Conservation (phyloP, 306 rosid species). For the Biancaea sappan region DNA sequence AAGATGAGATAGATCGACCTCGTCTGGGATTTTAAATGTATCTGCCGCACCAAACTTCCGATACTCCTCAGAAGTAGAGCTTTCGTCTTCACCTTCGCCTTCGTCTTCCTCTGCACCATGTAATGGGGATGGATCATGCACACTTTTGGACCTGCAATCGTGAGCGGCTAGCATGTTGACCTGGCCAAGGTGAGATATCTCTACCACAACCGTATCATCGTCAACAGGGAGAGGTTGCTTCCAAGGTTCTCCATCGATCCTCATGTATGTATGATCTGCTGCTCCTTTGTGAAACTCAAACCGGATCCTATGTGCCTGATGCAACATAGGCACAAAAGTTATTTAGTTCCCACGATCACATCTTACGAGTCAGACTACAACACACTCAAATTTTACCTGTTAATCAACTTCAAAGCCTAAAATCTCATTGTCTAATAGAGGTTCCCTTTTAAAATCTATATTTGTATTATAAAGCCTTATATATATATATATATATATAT, state of each 20-base stretch:
- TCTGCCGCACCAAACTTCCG: conserved; percentile 96
- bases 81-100: conserved; percentile 61
- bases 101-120: conserved; percentile 52
- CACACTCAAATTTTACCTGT: background rate
- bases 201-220: conserved; percentile 77
- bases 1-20: conserved; percentile 63
- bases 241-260: conserved; percentile 98
- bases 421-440: background rate
- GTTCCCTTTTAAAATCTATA: background rate
- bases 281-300: conserved; percentile 80
- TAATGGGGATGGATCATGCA: conserved; percentile 50
- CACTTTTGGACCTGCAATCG: conserved; percentile 59
- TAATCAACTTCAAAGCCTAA: background rate
- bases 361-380: background rate
- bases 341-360: background rate
- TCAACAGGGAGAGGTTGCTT: conserved; percentile 91
- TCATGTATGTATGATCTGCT: conserved; percentile 78
- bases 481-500: no score
- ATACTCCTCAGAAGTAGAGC: conserved; percentile 58
- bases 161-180: conserved; percentile 86
- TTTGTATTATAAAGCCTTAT: background rate
- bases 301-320: conserved; percentile 75
- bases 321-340: background rate
- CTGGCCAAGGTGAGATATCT: conserved; percentile 91
- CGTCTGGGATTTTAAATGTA: conserved; percentile 79